A percentile compares a stretch with the other conserved stretches of the same genome.
phyloP scores from a whole-genome alignment of 306 rosid genomes.

The Morella rubra region DNA sequence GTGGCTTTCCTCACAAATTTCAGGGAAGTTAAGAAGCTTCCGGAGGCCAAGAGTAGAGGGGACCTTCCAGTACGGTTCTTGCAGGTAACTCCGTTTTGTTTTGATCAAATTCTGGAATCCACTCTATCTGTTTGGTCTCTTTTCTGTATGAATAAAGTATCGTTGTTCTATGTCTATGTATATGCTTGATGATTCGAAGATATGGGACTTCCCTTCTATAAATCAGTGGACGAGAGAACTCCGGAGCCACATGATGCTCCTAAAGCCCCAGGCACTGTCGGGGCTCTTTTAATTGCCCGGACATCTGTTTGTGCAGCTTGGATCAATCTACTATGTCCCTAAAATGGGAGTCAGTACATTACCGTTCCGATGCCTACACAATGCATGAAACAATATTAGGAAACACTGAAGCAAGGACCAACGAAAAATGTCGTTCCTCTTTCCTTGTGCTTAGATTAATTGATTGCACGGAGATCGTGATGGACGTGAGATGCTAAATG shows the following conservation, averaged over 20 bases:
- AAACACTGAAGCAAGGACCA: not conserved
- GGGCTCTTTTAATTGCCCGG: too few species aligned
- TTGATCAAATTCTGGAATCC: not conserved
- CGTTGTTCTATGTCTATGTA: not conserved
- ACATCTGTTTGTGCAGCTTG: too few species aligned
- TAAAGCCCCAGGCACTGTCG: too few species aligned
- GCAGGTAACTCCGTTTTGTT: slow-evolving; percentile 36
- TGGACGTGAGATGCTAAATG: not conserved
- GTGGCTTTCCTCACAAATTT: slow-evolving; percentile 73
- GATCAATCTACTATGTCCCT: too few species aligned
- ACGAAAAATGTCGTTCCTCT: not conserved
- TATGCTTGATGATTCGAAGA: not conserved
- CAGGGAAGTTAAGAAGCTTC: slow-evolving; percentile 49
- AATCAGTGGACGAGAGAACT: too few species aligned
- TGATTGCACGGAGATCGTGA: not conserved
- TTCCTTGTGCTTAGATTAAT: not conserved
- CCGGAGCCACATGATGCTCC: too few species aligned
- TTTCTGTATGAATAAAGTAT: not conserved
- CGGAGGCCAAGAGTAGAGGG: slow-evolving; percentile 64
- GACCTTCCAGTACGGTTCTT: slow-evolving; percentile 64
- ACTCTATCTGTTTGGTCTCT: slow-evolving; percentile 23
- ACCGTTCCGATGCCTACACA: too few species aligned
- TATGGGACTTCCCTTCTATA: not conserved
- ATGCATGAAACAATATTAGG: too few species aligned
- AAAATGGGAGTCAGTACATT: too few species aligned